Evolutionary conservation across 257 asterid genomes (phyloP).

Genomic region (Solanum bulbocastanum): DNA sequence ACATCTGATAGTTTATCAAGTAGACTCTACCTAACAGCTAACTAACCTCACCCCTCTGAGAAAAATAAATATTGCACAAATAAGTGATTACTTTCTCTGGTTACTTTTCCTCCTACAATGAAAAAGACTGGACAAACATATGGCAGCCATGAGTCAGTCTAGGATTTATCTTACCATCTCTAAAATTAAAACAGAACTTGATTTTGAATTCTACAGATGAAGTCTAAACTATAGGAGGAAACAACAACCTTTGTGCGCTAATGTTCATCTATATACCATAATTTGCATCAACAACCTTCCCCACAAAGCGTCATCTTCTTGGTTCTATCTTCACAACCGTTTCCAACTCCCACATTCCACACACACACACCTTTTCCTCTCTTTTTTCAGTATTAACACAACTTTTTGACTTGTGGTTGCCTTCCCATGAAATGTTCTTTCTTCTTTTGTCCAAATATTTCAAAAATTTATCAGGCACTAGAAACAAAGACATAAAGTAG

Average conservation of each 20-base stretch:
- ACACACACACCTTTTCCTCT: neutral
- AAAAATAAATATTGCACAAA: neutral
- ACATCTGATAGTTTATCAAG: neutral
- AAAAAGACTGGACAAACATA: neutral
- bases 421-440: neutral
- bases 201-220: neutral
- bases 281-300: neutral
- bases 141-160: neutral
- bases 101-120: neutral
- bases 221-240: neutral
- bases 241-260: neutral
- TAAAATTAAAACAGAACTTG: neutral
- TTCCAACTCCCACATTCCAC: neutral
- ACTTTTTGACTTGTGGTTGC: neutral
- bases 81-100: neutral
- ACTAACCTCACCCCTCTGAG: neutral
- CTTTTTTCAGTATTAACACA: neutral
- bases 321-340: neutral
- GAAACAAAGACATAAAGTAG: neutral
- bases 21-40: neutral
- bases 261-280: neutral
- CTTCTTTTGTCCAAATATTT: neutral
- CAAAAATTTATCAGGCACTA: neutral
- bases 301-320: neutral
- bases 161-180: neutral